These are phyloP conservation scores for Inga leiocalycina DNA, from an alignment of 306 rosid species.

Conservation along the genomic window DNA sequence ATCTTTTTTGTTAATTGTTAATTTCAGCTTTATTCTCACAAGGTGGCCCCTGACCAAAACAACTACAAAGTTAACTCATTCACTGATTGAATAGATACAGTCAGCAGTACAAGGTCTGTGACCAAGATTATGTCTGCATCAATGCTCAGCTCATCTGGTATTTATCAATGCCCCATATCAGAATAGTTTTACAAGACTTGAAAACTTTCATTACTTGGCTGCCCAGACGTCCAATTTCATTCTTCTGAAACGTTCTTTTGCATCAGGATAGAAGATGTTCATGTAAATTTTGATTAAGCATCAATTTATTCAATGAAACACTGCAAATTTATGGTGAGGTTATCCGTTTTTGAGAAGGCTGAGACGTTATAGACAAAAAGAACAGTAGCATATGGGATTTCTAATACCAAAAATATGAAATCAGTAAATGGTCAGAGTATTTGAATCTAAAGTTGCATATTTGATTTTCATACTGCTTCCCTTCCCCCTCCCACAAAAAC, in stretches of 20 bases:
- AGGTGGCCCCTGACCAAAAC: not conserved
- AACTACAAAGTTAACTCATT: not conserved
- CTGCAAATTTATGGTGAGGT: not conserved
- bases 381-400: not conserved
- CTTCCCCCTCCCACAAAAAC: not conserved
- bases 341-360: not conserved
- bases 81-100: not conserved
- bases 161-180: not conserved
- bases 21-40: not conserved
- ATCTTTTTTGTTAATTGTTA: not conserved
- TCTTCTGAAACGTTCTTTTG: not conserved
- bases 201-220: not conserved
- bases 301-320: not conserved
- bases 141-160: not conserved
- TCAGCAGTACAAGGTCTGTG: not conserved
- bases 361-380: not conserved
- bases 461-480: conserved; percentile 2
- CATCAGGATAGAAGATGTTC: not conserved
- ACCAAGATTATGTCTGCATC: not conserved
- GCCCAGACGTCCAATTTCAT: not conserved
- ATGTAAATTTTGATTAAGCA: not conserved
- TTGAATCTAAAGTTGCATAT: not conserved
- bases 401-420: not conserved
- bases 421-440: conserved; percentile 2
- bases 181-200: not conserved